phyloP scores from a whole-genome alignment of 208 protist genomes.

The Spironucleus salmonicida region DNA sequence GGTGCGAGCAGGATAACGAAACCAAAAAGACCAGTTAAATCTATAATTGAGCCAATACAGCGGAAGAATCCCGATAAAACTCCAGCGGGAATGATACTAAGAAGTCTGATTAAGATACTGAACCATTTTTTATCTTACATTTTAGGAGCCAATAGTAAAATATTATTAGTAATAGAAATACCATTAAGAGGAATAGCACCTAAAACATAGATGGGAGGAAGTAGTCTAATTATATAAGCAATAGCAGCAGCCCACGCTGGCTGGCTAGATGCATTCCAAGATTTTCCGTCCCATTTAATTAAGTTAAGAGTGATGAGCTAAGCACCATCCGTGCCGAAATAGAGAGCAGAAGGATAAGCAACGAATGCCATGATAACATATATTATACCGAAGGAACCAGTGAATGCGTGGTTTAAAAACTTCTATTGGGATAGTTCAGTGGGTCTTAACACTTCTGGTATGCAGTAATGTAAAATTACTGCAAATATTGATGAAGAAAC shows the following conservation, averaged over 20 bases:
- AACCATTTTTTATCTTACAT: neutral
- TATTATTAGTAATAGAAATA: neutral
- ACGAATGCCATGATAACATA: neutral
- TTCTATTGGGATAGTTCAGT: neutral
- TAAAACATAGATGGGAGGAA: neutral
- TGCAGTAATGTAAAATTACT: neutral
- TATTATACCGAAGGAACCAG: neutral
- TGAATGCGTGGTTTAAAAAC: neutral
- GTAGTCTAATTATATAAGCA: constrained; percentile 1
- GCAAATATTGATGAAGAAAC: neutral
- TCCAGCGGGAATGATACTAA: constrained; percentile 9
- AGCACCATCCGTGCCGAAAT: neutral
- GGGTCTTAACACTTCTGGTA: neutral
- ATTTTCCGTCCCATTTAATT: neutral
- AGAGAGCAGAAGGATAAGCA: neutral
- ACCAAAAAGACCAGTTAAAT: neutral
- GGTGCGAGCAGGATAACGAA: neutral
- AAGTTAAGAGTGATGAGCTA: constrained; percentile 4
- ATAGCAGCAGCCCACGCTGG: neutral
- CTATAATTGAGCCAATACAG: neutral
- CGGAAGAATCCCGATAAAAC: neutral
- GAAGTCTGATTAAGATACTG: neutral
- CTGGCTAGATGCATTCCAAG: neutral
- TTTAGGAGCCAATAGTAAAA: neutral
- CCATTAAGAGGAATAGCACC: constrained; percentile 7